Evolutionary conservation across 1,284 basidiomycete genomes (phyloP).

Genomic region (Coniferiporia sulphurascens): DNA sequence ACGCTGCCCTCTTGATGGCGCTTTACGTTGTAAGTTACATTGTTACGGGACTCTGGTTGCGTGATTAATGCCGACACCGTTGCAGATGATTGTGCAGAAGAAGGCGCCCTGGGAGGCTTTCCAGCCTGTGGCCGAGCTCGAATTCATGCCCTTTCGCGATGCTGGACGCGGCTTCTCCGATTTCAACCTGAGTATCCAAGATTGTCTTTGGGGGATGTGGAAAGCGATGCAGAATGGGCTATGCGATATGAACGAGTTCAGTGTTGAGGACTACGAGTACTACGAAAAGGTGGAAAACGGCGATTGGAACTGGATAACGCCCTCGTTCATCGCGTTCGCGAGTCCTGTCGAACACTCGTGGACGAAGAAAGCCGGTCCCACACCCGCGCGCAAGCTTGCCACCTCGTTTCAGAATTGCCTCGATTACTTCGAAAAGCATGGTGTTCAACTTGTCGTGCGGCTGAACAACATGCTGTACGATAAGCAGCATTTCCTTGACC

Average conservation of each 20-base stretch:
- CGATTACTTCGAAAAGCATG: conserved; percentile 85
- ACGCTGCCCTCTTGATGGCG: conserved; percentile 88
- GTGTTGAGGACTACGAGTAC: conserved; percentile 84
- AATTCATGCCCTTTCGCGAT: conserved; percentile 94
- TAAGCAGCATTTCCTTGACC: conserved; percentile 75
- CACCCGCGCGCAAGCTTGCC: conserved; percentile 59
- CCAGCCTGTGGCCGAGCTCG: conserved; percentile 84
- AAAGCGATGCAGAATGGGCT: conserved; percentile 89
- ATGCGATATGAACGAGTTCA: conserved; percentile 90
- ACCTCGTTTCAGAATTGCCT: conserved; percentile 84
- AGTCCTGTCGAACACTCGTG: conserved; percentile 81
- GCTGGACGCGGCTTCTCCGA: conserved; percentile 92
- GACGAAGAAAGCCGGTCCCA: conserved; percentile 47
- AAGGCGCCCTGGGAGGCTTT: conserved; percentile 94
- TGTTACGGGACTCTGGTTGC: conserved; percentile 2
- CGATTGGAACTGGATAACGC: conserved; percentile 96
- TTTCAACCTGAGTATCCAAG: conserved; percentile 89
- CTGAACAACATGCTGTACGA: conserved; percentile 96
- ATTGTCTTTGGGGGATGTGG: conserved; percentile 93
- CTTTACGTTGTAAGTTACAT: conserved; percentile 73
- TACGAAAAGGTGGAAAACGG: conserved; percentile 97
- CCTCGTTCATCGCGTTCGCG: conserved; percentile 93
- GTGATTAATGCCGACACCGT: conserved; percentile 16
- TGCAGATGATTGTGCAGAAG: conserved; percentile 88
- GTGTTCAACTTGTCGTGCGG: conserved; percentile 89